Percentiles rank a stretch among this genome's conserved stretches.
phyloP scores from a whole-genome alignment of 2,329 filamentous ascomycete species.

The Ilyonectria sp. region DNA sequence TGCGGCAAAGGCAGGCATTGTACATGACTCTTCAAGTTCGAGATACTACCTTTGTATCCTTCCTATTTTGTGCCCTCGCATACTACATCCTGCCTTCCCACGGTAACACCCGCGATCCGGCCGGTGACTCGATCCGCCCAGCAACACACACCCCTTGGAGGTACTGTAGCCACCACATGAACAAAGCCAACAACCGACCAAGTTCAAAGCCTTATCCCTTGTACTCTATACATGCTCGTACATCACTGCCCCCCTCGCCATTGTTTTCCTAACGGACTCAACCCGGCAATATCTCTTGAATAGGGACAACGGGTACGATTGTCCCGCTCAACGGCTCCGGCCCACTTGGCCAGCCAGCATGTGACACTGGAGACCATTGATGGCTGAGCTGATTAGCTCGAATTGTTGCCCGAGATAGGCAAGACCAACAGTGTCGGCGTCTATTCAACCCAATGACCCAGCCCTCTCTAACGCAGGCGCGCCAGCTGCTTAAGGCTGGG shows the following conservation, averaged over 20 bases:
- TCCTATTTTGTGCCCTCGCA: constrained; percentile 13
- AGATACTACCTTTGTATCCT: constrained; percentile 1
- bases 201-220: constrained; percentile 5
- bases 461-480: constrained; percentile 40
- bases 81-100: background rate
- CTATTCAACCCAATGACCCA: constrained; percentile 51
- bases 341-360: constrained; percentile 26
- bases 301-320: background rate
- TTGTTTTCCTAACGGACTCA: background rate
- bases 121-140: constrained; percentile 19
- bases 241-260: background rate
- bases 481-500: constrained; percentile 17
- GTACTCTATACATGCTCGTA: background rate
- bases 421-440: constrained; percentile 44
- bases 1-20: constrained; percentile 4
- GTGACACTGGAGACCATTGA: constrained; percentile 26
- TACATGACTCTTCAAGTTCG: constrained; percentile 15
- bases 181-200: constrained; percentile 16
- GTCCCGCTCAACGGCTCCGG: constrained; percentile 31
- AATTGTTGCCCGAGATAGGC: constrained; percentile 29
- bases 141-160: background rate
- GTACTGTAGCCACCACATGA: constrained; percentile 1
- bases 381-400: constrained; percentile 37
- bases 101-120: constrained; percentile 16
- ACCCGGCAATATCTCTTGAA: background rate